A percentile compares a stretch with the other conserved stretches of the same genome.
Conservation (phyloP, 2,329 filamentous ascomycete species). For the Ramichloridium luteum region DNA sequence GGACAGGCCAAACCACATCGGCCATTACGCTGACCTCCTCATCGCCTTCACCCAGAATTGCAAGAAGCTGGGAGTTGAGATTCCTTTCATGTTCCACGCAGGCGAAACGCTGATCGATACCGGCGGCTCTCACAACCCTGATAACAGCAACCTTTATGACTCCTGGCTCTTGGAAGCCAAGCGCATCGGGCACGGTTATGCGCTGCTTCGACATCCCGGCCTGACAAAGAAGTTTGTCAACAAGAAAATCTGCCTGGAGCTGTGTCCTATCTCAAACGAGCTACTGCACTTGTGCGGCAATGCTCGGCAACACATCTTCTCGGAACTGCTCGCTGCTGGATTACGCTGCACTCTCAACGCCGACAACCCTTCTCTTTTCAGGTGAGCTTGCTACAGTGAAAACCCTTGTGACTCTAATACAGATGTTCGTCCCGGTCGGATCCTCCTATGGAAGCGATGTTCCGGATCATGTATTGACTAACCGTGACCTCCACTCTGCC, state of each 20-base stretch:
- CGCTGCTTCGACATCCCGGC: slow-evolving; percentile 52
- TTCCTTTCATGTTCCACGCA: slow-evolving; percentile 66
- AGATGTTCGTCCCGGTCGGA: too few species aligned
- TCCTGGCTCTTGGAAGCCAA: slow-evolving; percentile 53
- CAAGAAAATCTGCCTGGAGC: slow-evolving; percentile 56
- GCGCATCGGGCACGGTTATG: slow-evolving; percentile 63
- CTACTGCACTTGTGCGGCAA: slow-evolving; percentile 56
- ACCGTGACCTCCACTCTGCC: too few species aligned
- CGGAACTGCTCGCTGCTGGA: slow-evolving; percentile 56
- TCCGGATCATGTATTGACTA: not conserved
- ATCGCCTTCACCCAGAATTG: slow-evolving; percentile 46
- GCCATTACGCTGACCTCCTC: slow-evolving; percentile 47
- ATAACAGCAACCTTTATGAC: slow-evolving; percentile 53
- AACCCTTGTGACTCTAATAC: too few species aligned
- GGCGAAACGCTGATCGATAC: slow-evolving; percentile 57
- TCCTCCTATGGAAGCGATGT: too few species aligned
- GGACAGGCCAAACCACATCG: slow-evolving; percentile 48
- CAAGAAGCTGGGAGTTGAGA: slow-evolving; percentile 36
- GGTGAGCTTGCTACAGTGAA: too few species aligned
- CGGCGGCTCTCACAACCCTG: slow-evolving; percentile 47
- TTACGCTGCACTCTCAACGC: slow-evolving; percentile 63
- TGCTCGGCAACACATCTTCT: slow-evolving; percentile 54
- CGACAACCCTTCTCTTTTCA: slow-evolving; percentile 63
- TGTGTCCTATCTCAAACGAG: slow-evolving; percentile 69
- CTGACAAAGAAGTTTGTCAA: slow-evolving; percentile 55